Percentiles rank a stretch among this genome's conserved stretches.
phyloP scores from a whole-genome alignment of 176 grass and related monocot genomes.

The Coix lacrymajobi region DNA sequence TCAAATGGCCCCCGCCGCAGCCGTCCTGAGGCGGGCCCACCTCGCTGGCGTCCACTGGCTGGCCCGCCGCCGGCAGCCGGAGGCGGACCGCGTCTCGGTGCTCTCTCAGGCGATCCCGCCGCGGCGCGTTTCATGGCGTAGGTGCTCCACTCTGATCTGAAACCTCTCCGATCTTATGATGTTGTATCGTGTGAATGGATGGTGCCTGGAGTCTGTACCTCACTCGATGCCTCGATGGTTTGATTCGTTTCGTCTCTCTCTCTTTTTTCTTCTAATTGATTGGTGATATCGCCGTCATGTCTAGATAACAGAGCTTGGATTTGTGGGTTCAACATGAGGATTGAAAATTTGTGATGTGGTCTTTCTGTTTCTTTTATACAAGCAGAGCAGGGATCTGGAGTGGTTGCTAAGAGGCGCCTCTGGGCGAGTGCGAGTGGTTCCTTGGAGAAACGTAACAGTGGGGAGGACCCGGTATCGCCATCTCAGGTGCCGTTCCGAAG shows the following conservation, averaged over 20 bases:
- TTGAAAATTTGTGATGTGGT: not conserved
- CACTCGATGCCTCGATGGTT: not conserved
- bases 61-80: not conserved
- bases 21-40: slow-evolving; percentile 2
- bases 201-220: no score
- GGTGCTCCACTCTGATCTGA: slow-evolving; percentile 16
- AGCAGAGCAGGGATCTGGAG: slow-evolving; percentile 30
- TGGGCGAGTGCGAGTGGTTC: slow-evolving; percentile 33
- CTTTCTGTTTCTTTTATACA: not conserved
- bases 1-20: slow-evolving; percentile 32
- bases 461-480: not conserved
- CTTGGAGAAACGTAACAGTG: slow-evolving; percentile 29
- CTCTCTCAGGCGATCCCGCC: not conserved
- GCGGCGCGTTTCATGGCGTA: slow-evolving; percentile 32
- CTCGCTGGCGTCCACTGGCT: not conserved
- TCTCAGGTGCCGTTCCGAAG: slow-evolving; percentile 41
- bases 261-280: not conserved
- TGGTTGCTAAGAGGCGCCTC: slow-evolving; percentile 6
- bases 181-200: not conserved
- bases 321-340: not conserved
- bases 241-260: not conserved
- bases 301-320: not conserved
- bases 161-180: not conserved
- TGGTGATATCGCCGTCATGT: not conserved
- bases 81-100: not conserved